Evolutionary conservation across 371 early-diverging fungal species (phyloP), one percentile per base, ranked within the genome.

Genomic region (Phascolomyces articulosus): DNA sequence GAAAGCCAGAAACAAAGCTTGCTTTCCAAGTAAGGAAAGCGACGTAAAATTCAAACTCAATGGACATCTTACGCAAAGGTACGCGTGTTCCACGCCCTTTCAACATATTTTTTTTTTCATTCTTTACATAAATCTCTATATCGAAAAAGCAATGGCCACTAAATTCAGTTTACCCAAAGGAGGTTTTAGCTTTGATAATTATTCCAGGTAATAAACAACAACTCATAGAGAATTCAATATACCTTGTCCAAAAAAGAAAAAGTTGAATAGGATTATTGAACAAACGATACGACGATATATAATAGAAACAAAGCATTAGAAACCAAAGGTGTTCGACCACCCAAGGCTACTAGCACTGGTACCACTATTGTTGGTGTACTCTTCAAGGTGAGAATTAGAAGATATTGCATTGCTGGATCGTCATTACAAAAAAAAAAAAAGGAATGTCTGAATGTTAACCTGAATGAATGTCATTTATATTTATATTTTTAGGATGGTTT

Each of bases 351-450:
- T 59, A 98, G 96, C 81, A 99, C 99, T 7, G 99, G 99, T 71
- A 99, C 99, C 18, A 98, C 99, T 29, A 98, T 98, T 78, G 96
- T 95, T 49, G 99, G 98, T 57, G 75, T 95, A 29, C 80, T 98
- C 56, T 97, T 88, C 90, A 93, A 98, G 84, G 89, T 92, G 73
- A 55, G 34, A 34, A n/a, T n/a, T n/a, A n/a, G n/a, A n/a, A n/a
- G n/a, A n/a, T n/a, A n/a, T n/a, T n/a, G n/a, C n/a, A n/a, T n/a
- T n/a, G n/a, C n/a, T n/a, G n/a, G 60, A 15, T 31, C 38, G n/a
- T 8, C 40, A 13, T 59, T 23, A 48, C 48, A 15, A n/a, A 41
- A 41, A 41, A 41, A 11, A 41, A 41, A n/a, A 41, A 41, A 41
- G 16, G 15, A 34, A 34, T 9, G 9, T 34, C 10, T 34, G 34